Base-by-base conservation (phyloP, 2,329 filamentous ascomycete species). In the Penicillium sp. region DNA sequence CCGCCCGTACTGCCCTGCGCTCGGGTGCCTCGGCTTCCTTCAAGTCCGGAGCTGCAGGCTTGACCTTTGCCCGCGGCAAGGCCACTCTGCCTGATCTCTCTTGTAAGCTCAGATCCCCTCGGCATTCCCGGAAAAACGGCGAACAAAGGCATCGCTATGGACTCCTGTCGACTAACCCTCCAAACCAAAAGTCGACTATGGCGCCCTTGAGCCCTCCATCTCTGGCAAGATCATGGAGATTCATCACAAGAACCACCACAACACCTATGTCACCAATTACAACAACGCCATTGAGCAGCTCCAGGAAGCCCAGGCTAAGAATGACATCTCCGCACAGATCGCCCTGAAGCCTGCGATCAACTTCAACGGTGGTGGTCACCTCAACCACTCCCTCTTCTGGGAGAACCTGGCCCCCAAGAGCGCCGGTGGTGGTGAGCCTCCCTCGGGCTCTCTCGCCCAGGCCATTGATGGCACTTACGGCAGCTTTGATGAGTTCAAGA, bases 141-240 rank as follows among this genome's bases (percentile, higher is more conserved):
- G 3, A 7, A 25, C 9, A 4, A 25, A 8, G 7, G 18, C n/a
- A 13, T 37, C 35, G 18, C 3, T 37, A 9, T n/a, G 18, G 7
- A 12, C 7, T 13, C 26, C 8, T 5, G 18, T 26, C 33, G 27
- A 9, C 11, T 9, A 13, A 43, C 33, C 32, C 6, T 34, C 33
- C 27, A 7, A 5, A 33, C 29, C 26, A 12, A 9, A 58, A 95
- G 91, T 97, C 69, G 93, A 96, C 79, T 98, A 96, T 72, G 88
- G 86, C 67, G 93, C 90, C 45, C 89, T 98, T 63, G 93, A 98
- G 76, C 82, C 81, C 58, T 71, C 79, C 66, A 80, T 95, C 75
- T 90, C 86, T 42, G 86, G 86, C 69, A 83, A 93, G 74, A 95
- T 95, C 76, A 95, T 95, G 90, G 88, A 95, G 76, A 82, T 95